Evolutionary conservation across 805 yeast genomes (phyloP).

Genomic region (Schizosaccharomyces lindneri): DNA sequence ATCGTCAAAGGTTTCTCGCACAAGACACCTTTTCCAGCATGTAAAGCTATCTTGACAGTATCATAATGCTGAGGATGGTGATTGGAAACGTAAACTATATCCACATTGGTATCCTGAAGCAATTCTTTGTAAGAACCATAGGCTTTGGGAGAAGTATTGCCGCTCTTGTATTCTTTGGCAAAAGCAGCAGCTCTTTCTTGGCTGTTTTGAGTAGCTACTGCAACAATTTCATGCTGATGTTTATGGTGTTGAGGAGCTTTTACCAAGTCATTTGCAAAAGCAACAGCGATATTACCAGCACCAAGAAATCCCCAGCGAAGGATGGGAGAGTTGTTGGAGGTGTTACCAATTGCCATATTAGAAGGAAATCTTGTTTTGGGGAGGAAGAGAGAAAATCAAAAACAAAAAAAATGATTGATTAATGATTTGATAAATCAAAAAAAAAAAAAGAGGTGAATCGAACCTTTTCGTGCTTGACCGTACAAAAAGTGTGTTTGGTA

Average conservation of each 20-base stretch:
- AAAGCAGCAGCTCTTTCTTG: neutral
- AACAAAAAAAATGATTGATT: too few species aligned
- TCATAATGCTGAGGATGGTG: constrained; percentile 28
- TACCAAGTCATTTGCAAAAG: neutral
- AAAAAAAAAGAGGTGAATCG: too few species aligned
- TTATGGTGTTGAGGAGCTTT: neutral
- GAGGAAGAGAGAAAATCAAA: too few species aligned
- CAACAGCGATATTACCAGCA: neutral
- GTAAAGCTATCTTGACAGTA: constrained; percentile 19
- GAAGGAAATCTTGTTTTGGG: too few species aligned
- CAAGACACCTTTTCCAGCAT: constrained; percentile 23
- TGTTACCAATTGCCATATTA: neutral
- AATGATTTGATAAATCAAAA: too few species aligned
- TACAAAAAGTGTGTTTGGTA: too few species aligned
- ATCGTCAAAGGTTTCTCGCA: constrained; percentile 32
- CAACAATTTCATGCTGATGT: neutral
- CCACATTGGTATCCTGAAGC: constrained; percentile 18
- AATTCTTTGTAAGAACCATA: constrained; percentile 19
- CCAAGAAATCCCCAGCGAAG: neutral
- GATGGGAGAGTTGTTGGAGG: neutral
- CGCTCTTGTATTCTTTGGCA: neutral
- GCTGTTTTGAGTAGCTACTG: neutral
- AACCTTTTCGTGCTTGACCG: too few species aligned
- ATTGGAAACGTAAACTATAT: constrained; percentile 26
- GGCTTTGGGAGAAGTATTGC: neutral